Evolutionary conservation across 2,329 filamentous ascomycete species (phyloP).

Genomic region (Penicillium sp.): DNA sequence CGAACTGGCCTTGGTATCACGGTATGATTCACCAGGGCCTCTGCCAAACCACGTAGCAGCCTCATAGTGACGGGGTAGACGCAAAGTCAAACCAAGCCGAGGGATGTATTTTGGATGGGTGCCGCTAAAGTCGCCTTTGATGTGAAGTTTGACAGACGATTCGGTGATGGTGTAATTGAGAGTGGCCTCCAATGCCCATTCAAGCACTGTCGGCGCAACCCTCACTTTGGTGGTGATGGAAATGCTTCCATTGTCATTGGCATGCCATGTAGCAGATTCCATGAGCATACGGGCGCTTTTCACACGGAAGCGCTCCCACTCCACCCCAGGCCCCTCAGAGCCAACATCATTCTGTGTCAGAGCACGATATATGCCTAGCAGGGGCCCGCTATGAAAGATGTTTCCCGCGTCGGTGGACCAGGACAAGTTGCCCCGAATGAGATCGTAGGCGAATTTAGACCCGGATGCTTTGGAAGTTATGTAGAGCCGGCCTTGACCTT

Average conservation of each 20-base stretch:
- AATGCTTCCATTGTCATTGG: constrained; percentile 23
- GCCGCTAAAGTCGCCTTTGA: constrained; percentile 50
- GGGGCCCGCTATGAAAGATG: constrained; percentile 24
- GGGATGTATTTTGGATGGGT: constrained; percentile 49
- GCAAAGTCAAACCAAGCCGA: constrained; percentile 62
- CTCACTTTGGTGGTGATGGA: constrained; percentile 50
- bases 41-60: constrained; percentile 63
- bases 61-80: constrained; percentile 51
- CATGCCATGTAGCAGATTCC: constrained; percentile 29
- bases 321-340: constrained; percentile 48
- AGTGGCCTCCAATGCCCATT: constrained; percentile 58
- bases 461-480: constrained; percentile 8
- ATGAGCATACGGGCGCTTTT: constrained; percentile 42
- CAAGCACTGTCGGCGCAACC: constrained; percentile 61
- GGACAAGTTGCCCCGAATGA: constrained; percentile 47
- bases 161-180: constrained; percentile 56
- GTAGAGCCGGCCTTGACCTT: constrained; percentile 9
- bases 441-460: constrained; percentile 45
- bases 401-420: constrained; percentile 40
- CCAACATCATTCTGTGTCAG: constrained; percentile 67
- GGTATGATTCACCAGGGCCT: constrained; percentile 67
- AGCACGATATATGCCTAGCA: constrained; percentile 60
- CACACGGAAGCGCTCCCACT: constrained; percentile 56
- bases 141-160: constrained; percentile 37
- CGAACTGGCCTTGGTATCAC: constrained; percentile 65